phyloP scores from a whole-genome alignment of 2,329 filamentous ascomycete genomes.

The Phoma herbarum region DNA sequence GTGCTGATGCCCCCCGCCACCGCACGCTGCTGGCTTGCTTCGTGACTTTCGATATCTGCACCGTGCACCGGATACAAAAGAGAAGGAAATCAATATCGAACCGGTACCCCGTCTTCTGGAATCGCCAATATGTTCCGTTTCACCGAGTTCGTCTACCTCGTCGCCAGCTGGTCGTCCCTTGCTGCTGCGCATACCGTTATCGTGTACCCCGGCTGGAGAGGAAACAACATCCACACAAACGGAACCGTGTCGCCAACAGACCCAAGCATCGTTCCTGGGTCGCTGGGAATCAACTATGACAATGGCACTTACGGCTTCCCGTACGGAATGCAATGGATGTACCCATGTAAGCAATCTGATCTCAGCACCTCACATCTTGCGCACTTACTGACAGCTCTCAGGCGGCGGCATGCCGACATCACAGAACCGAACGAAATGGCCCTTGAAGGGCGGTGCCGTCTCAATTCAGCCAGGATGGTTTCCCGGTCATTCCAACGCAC shows the following conservation, averaged over 20 bases:
- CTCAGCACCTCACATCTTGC: neutral
- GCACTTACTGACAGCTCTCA: conserved; percentile 52
- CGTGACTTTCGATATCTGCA: conserved; percentile 15
- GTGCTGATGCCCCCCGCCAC: conserved; percentile 43
- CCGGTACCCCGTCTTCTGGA: conserved; percentile 2
- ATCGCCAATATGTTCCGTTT: conserved; percentile 46
- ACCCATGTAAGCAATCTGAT: conserved; percentile 76
- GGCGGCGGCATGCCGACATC: conserved; percentile 84
- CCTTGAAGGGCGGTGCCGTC: conserved; percentile 84
- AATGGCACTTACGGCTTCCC: conserved; percentile 67
- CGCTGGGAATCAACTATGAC: conserved; percentile 56
- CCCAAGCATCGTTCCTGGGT: conserved; percentile 48
- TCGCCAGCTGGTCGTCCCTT: conserved; percentile 52
- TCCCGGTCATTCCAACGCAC: conserved; percentile 81
- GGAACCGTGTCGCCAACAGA: conserved; percentile 60
- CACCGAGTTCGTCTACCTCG: conserved; percentile 43
- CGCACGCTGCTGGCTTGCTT: conserved; percentile 32
- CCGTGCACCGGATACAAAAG: conserved; percentile 16
- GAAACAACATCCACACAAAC: conserved; percentile 84
- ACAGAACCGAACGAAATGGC: conserved; percentile 90
- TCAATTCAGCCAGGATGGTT: conserved; percentile 97
- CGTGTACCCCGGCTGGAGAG: conserved; percentile 85
- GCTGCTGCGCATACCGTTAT: conserved; percentile 80
- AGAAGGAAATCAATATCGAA: conserved; percentile 7
- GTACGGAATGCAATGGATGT: conserved; percentile 94